Evolutionary conservation across 1,284 basidiomycete genomes (phyloP).

Genomic region (Coniferiporia weirii): DNA sequence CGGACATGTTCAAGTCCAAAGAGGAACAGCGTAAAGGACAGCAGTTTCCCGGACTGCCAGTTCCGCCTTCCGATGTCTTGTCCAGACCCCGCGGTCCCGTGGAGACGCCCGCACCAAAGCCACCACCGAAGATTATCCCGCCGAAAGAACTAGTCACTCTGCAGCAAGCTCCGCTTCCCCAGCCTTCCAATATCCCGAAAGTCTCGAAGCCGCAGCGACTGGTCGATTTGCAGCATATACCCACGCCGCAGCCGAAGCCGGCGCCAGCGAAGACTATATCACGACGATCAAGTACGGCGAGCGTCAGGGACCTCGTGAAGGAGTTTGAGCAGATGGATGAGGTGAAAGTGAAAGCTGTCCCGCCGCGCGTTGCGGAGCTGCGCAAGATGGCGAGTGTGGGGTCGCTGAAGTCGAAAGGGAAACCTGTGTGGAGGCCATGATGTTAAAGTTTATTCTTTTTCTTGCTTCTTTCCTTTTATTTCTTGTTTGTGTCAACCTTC

Average conservation of each 20-base stretch:
- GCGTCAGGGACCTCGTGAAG: conserved; percentile 63
- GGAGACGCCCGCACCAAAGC: conserved; percentile 50
- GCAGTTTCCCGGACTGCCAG: conserved; percentile 39
- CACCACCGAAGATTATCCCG: conserved; percentile 36
- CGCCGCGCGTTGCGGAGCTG: conserved; percentile 25
- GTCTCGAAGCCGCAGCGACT: conserved; percentile 34
- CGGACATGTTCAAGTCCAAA: conserved; percentile 10
- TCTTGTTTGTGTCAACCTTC: neutral
- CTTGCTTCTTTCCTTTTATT: conserved; percentile 1
- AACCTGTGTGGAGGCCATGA: conserved; percentile 24
- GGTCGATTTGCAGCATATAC: conserved; percentile 50
- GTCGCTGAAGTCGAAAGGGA: conserved; percentile 23
- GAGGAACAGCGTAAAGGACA: conserved; percentile 11
- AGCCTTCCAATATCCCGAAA: conserved; percentile 40
- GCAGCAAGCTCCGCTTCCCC: conserved; percentile 40
- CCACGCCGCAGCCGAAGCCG: conserved; percentile 27
- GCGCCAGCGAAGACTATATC: conserved; percentile 28
- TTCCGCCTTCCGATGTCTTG: conserved; percentile 47
- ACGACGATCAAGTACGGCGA: conserved; percentile 53
- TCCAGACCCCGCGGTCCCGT: conserved; percentile 49
- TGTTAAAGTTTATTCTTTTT: neutral
- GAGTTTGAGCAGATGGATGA: conserved; percentile 52
- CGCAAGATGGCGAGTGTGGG: conserved; percentile 21
- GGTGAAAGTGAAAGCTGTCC: conserved; percentile 21
- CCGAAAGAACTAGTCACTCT: conserved; percentile 63